Conservation (phyloP, 345 rosid genomes). For the Mercurialis annua region DNA sequence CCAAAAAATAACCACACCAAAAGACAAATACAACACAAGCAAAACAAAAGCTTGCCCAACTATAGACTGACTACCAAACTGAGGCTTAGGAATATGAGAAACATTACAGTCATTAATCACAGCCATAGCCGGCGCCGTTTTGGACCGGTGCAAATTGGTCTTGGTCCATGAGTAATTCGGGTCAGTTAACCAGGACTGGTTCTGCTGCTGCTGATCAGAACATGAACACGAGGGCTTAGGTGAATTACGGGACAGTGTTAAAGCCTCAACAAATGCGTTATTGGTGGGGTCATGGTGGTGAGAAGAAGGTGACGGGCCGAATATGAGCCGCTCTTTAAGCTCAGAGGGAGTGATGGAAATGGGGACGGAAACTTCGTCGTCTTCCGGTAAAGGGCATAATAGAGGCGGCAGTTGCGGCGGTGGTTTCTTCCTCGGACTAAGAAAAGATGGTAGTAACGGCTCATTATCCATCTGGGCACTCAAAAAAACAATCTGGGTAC, state of each 20-base stretch:
- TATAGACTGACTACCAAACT: slow-evolving; percentile 49
- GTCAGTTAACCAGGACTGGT: slow-evolving; percentile 35
- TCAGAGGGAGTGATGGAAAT: slow-evolving; percentile 62
- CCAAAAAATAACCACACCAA: slow-evolving; percentile 72
- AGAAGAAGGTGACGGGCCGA: slow-evolving; percentile 51
- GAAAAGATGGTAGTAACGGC: slow-evolving; percentile 48
- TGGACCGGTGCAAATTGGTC: slow-evolving; percentile 60
- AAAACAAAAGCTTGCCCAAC: slow-evolving; percentile 52
- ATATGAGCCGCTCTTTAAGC: slow-evolving; percentile 64
- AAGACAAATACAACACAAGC: slow-evolving; percentile 53
- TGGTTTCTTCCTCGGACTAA: slow-evolving; percentile 40
- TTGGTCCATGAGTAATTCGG: slow-evolving; percentile 28
- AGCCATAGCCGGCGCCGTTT: slow-evolving; percentile 83
- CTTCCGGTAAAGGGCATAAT: slow-evolving; percentile 68
- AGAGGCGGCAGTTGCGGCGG: slow-evolving; percentile 20
- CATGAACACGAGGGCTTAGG: slow-evolving; percentile 28
- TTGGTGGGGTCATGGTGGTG: slow-evolving; percentile 38
- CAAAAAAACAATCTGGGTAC: background rate
- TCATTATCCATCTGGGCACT: slow-evolving; percentile 48
- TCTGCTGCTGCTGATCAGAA: slow-evolving; percentile 18
- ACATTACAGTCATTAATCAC: slow-evolving; percentile 46
- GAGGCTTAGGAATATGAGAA: slow-evolving; percentile 39
- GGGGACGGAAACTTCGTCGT: slow-evolving; percentile 55
- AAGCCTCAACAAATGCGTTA: slow-evolving; percentile 51
- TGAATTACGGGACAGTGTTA: slow-evolving; percentile 41